Evolutionary conservation across 2,329 filamentous ascomycete genomes (phyloP).

Genomic region (Ceratocystis colombiana): DNA sequence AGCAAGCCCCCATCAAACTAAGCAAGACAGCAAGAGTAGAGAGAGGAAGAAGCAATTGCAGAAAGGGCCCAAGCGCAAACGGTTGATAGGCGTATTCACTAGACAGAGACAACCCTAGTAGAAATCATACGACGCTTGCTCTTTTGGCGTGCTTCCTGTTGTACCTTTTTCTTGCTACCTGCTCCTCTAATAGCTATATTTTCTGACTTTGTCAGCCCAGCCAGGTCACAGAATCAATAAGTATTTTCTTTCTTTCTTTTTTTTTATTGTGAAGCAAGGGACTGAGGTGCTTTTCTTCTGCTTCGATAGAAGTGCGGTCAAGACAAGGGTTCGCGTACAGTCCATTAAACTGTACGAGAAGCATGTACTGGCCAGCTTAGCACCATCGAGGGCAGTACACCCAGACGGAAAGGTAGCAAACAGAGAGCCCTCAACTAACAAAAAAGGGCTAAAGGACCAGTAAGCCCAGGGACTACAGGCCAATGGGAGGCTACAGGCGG

Average conservation of each 20-base stretch:
- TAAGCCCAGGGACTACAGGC: background rate
- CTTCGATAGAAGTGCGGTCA: background rate
- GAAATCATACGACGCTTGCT: constrained; percentile 8
- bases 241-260: too few species aligned
- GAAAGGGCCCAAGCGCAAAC: constrained; percentile 7
- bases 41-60: background rate
- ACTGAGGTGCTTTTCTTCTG: background rate
- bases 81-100: constrained; percentile 7
- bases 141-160: background rate
- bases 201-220: too few species aligned
- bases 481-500: constrained; percentile 9
- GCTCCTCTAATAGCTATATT: too few species aligned
- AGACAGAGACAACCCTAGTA: constrained; percentile 5
- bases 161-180: background rate
- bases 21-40: background rate
- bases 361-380: background rate
- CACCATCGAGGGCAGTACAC: background rate
- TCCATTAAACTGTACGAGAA: background rate
- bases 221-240: too few species aligned
- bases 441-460: constrained; percentile 4
- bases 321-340: background rate
- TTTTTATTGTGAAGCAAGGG: background rate
- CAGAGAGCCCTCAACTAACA: constrained; percentile 6
- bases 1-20: background rate
- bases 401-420: background rate